phyloP scores from a whole-genome alignment of 345 rosid genomes.

The Eucalyptus globulus region DNA sequence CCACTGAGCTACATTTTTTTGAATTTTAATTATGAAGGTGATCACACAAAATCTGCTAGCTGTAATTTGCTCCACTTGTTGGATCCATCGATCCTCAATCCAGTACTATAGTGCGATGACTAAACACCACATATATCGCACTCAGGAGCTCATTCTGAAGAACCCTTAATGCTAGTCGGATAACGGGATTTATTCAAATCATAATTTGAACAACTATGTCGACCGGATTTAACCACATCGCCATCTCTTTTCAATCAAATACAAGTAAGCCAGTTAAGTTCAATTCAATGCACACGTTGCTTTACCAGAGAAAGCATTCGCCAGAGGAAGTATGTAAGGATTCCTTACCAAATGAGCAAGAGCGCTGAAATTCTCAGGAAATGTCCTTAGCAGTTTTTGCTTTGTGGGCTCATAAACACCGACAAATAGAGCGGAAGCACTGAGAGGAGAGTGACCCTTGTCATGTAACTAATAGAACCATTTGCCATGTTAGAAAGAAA shows the following conservation, averaged over 20 bases:
- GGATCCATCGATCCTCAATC: not conserved
- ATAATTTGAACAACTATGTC: not conserved
- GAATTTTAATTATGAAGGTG: not conserved
- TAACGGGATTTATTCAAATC: not conserved
- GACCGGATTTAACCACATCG: not conserved
- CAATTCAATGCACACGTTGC: not conserved
- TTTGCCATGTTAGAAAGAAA: not conserved
- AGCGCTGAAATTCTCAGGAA: conserved; percentile 86
- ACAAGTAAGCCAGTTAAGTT: not conserved
- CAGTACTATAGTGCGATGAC: not conserved
- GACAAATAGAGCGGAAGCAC: conserved; percentile 93
- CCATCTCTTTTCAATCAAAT: not conserved
- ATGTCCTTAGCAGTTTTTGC: conserved; percentile 61
- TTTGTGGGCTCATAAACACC: conserved; percentile 95
- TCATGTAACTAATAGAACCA: not conserved
- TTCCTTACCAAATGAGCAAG: conserved; percentile 76
- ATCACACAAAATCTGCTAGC: not conserved
- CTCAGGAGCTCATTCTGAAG: not conserved
- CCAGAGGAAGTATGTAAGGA: not conserved
- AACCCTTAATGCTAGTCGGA: not conserved
- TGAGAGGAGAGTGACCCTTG: not conserved
- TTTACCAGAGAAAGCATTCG: not conserved
- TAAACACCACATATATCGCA: not conserved
- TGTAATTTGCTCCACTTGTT: not conserved
- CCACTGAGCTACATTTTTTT: not conserved